Evolutionary conservation across 2,329 filamentous ascomycete genomes (phyloP).

Genomic region (Colletotrichum tabaci): DNA sequence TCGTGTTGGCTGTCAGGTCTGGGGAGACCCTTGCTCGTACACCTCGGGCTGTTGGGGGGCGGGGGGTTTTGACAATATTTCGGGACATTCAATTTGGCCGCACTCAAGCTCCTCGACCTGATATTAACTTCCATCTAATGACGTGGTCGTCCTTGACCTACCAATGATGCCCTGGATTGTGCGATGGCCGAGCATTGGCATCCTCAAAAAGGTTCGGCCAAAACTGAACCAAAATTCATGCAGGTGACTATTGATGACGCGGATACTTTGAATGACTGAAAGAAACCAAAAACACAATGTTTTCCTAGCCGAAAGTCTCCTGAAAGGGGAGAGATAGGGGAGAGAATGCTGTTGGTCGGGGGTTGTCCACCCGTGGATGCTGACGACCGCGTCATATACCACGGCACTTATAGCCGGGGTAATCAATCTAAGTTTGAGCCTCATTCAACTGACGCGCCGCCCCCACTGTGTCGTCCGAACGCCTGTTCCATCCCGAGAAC

Average conservation of each 20-base stretch:
- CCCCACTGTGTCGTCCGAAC: background rate
- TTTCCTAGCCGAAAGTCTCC: background rate
- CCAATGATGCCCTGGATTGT: background rate
- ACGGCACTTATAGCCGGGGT: background rate
- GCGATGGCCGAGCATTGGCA: background rate
- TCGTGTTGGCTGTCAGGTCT: conserved; percentile 8
- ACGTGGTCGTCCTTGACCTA: background rate
- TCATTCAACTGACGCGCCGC: background rate
- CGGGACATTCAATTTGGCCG: conserved; percentile 7
- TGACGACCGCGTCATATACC: background rate
- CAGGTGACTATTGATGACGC: background rate
- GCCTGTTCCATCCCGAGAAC: background rate
- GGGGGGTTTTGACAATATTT: background rate
- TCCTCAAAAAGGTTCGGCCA: background rate
- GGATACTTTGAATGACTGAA: background rate
- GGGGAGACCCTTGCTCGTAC: conserved; percentile 7
- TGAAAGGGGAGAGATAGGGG: background rate
- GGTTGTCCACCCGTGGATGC: too few relatives aligned
- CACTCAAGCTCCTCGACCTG: background rate
- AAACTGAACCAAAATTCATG: background rate
- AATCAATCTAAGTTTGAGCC: conserved; percentile 13
- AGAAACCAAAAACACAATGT: too few relatives aligned
- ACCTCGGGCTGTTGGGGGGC: background rate
- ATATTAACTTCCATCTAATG: background rate
- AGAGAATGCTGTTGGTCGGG: background rate